These are phyloP conservation scores for Trichoderma pleuroti DNA, from an alignment of 2,329 filamentous ascomycete species.

Conservation along the genomic window DNA sequence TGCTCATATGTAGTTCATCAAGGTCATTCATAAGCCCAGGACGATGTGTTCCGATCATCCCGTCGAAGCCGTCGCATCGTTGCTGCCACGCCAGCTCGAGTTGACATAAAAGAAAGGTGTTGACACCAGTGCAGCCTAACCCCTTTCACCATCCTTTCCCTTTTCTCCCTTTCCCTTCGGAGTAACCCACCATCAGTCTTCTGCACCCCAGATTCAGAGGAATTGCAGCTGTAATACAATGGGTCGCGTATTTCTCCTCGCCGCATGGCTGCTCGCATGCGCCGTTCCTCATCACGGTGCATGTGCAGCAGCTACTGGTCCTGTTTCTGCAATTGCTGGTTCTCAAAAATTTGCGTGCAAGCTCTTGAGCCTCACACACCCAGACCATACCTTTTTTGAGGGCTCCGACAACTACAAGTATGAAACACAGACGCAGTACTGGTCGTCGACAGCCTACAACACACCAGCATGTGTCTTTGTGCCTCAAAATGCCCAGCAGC, in stretches of 20 bases:
- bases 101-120: background rate
- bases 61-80: background rate
- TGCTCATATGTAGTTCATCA: slow-evolving; percentile 1
- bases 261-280: background rate
- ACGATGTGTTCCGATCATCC: background rate
- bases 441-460: background rate
- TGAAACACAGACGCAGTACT: slow-evolving; percentile 2
- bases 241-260: background rate
- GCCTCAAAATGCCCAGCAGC: background rate
- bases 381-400: background rate
- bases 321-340: slow-evolving; percentile 2
- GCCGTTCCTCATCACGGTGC: background rate
- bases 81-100: background rate
- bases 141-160: background rate
- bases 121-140: slow-evolving; percentile 4
- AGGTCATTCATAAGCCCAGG: background rate
- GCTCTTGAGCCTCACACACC: background rate
- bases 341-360: background rate
- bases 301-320: slow-evolving; percentile 1
- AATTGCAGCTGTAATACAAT: slow-evolving; percentile 1
- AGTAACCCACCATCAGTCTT: background rate
- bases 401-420: slow-evolving; percentile 1
- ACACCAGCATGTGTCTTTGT: background rate
- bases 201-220: background rate
- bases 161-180: background rate